Conservation (phyloP, 331 rosid species). For the Quercus lobata region DNA sequence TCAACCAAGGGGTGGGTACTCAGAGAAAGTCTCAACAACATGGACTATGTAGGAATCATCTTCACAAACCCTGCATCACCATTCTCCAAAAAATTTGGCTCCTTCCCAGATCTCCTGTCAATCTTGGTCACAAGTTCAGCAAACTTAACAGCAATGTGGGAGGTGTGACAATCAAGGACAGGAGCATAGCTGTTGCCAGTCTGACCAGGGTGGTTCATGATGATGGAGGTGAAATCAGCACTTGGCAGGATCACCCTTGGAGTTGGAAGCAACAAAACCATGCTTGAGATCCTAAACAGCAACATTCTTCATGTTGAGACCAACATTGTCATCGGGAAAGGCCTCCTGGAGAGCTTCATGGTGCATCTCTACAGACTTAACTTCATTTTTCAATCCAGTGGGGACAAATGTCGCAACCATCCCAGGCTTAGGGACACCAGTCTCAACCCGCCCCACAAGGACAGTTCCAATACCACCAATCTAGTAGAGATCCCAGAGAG, state of each 20-base stretch:
- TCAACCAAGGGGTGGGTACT: conserved; percentile 43
- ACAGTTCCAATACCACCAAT: conserved; percentile 86
- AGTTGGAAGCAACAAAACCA: conserved; percentile 71
- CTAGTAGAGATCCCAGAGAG: conserved; percentile 81
- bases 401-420: conserved; percentile 60
- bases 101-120: conserved; percentile 85
- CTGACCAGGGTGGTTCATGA: conserved; percentile 86
- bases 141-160: conserved; percentile 78
- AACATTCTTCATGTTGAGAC: conserved; percentile 73
- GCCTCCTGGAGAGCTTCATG: conserved; percentile 74
- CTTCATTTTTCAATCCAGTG: conserved; percentile 58
- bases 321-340: conserved; percentile 73
- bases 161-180: conserved; percentile 77
- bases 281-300: conserved; percentile 86
- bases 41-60: conserved; percentile 64
- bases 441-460: conserved; percentile 73
- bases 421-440: conserved; percentile 66
- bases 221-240: conserved; percentile 71
- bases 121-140: conserved; percentile 66
- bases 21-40: conserved; percentile 41
- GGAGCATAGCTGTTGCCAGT: conserved; percentile 78
- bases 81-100: conserved; percentile 75
- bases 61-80: conserved; percentile 67
- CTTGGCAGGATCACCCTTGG: conserved; percentile 75
- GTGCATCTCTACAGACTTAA: conserved; percentile 82